These are phyloP conservation scores for Penicillium vulpinum DNA, from an alignment of 2,329 filamentous ascomycete species.

Conservation along the genomic window DNA sequence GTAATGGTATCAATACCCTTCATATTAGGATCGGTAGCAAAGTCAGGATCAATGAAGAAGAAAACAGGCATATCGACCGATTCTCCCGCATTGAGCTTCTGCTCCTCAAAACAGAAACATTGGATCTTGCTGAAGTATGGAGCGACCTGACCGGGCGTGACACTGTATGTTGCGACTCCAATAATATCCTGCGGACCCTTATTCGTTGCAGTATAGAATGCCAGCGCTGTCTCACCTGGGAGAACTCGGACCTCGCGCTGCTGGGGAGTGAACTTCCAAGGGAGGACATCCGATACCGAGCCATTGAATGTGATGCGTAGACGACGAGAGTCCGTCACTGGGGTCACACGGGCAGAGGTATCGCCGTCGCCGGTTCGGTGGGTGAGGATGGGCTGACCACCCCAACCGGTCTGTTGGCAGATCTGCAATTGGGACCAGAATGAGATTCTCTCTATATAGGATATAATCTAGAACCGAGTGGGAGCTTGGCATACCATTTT, in stretches of 20 bases:
- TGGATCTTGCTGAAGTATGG: conserved; percentile 99
- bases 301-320: conserved; percentile 96
- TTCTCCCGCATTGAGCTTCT: conserved; percentile 90
- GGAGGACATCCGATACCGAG: conserved; percentile 89
- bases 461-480: neutral
- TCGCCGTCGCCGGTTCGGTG: conserved; percentile 67
- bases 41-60: conserved; percentile 96
- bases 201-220: conserved; percentile 97
- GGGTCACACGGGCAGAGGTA: conserved; percentile 73
- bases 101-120: conserved; percentile 98
- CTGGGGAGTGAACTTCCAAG: conserved; percentile 96
- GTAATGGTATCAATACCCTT: conserved; percentile 92
- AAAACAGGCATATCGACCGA: conserved; percentile 99
- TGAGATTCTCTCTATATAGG: neutral
- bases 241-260: conserved; percentile 94
- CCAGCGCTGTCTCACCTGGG: conserved; percentile 92
- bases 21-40: conserved; percentile 90
- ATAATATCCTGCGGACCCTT: conserved; percentile 89
- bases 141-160: conserved; percentile 91
- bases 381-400: conserved; percentile 85
- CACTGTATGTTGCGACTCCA: conserved; percentile 95
- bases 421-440: conserved; percentile 38
- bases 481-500: conserved; percentile 56
- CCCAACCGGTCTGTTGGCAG: conserved; percentile 67
- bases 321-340: conserved; percentile 76